A percentile compares a stretch with the other conserved stretches of the same genome.
phyloP scores from a whole-genome alignment of 2,329 filamentous ascomycete species.

The Huntiella omanensis region DNA sequence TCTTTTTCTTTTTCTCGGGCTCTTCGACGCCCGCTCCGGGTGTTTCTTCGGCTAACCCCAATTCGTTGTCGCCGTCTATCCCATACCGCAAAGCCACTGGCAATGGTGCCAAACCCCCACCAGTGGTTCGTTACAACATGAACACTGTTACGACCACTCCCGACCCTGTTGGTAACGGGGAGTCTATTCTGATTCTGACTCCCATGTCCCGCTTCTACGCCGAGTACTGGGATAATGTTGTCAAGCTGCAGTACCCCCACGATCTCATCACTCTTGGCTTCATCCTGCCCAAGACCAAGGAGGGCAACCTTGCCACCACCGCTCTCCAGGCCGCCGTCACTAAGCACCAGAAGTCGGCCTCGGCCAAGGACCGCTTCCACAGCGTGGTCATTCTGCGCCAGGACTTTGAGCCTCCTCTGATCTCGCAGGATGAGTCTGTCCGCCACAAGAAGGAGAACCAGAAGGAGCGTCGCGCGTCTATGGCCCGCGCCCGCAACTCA shows the following conservation, averaged over 20 bases:
- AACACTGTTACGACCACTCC: slow-evolving; percentile 79
- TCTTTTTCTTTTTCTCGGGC: slow-evolving; percentile 39
- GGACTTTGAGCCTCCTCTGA: slow-evolving; percentile 70
- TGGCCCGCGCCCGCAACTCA: slow-evolving; percentile 87
- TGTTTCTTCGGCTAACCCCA: slow-evolving; percentile 19
- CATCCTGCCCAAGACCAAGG: slow-evolving; percentile 83
- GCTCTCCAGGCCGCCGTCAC: slow-evolving; percentile 70
- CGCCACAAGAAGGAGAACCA: slow-evolving; percentile 85
- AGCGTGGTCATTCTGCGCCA: slow-evolving; percentile 88
- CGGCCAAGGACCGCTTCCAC: slow-evolving; percentile 68
- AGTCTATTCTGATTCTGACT: slow-evolving; percentile 79
- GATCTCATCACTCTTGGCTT: slow-evolving; percentile 89
- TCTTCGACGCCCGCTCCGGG: slow-evolving; percentile 24
- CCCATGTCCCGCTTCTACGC: slow-evolving; percentile 88
- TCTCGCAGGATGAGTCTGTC: slow-evolving; percentile 69
- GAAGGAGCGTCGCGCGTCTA: slow-evolving; percentile 66
- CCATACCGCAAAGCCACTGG: slow-evolving; percentile 42
- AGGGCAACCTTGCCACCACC: slow-evolving; percentile 71
- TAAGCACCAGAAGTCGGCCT: slow-evolving; percentile 60
- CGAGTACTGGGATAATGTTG: slow-evolving; percentile 85
- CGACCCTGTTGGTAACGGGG: slow-evolving; percentile 57
- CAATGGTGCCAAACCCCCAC: slow-evolving; percentile 39
- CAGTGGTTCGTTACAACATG: slow-evolving; percentile 82
- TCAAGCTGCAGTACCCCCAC: slow-evolving; percentile 73
- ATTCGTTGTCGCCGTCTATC: slow-evolving; percentile 17